Evolutionary conservation across 305 asterid genomes (phyloP).

Genomic region (Fraxinus greggii): DNA sequence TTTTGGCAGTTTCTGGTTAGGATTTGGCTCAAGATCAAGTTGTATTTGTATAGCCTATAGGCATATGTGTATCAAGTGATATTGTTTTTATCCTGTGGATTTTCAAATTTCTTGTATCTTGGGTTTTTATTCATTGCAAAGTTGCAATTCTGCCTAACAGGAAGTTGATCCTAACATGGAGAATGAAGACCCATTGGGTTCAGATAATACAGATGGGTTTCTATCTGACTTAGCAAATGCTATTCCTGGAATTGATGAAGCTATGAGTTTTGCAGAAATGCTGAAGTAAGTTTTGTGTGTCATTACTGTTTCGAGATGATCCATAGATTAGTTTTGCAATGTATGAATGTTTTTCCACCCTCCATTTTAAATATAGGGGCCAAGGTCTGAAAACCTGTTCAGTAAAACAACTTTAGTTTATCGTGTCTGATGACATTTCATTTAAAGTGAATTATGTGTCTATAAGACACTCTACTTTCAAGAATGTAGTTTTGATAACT

Average conservation of each 20-base stretch:
- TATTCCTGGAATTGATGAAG: conserved; percentile 94
- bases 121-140: neutral
- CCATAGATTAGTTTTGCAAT: neutral
- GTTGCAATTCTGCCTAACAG: conserved; percentile 33
- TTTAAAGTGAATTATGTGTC: neutral
- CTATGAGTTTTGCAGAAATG: conserved; percentile 99
- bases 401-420: neutral
- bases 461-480: neutral
- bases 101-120: conserved; percentile 9
- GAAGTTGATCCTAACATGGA: conserved; percentile 94
- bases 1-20: neutral
- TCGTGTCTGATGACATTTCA: neutral
- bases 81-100: neutral
- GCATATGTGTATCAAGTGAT: neutral
- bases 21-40: neutral
- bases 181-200: conserved; percentile 54
- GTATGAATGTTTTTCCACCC: neutral
- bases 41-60: neutral
- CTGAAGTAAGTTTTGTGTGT: conserved; percentile 60
- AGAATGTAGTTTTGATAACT: neutral
- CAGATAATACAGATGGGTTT: conserved; percentile 70
- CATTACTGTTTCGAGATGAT: conserved; percentile 8
- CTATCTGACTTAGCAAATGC: conserved; percentile 83
- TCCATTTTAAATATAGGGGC: neutral
- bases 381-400: neutral